Base-by-base conservation (phyloP, 2,329 filamentous ascomycete genomes). In the Diaporthe sp. region DNA sequence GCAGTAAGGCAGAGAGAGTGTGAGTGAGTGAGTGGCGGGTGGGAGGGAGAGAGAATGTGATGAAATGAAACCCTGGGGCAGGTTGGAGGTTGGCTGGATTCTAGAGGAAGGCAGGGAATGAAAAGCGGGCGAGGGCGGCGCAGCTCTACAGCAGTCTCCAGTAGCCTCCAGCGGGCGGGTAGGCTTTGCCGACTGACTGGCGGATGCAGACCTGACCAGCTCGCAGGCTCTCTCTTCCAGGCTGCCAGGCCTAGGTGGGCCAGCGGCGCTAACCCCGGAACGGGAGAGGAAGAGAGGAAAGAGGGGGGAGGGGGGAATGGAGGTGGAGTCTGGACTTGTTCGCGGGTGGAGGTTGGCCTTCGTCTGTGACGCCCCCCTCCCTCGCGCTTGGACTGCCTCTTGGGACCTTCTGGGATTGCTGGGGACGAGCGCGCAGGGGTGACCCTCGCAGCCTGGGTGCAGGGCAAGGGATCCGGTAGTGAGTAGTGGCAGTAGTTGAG, bases 101-200 rank as follows among this genome's bases (percentile, higher is more conserved):
- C 47, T 51, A 27, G 63, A 68, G 47, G 47, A 68, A 27, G 63
- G 63, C 63, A 68, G 63, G 63, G 63, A 39, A 53, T 53, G 63
- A 66, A 68, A 68, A 68, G 63, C 63, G 63, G 63, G 63, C 47
- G 63, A 68, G 63, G 63, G 63, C 63, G 63, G 63, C 63, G 63
- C 47, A 68, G 63, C 32, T n/a, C n/a, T 37, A 35, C 44, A 39
- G 47, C 47, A 66, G 63, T 39, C 63, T 66, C 44, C 61, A 66
- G 61, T 32, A 44, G 25, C 37, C 61, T 51, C 22, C 61, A 37
- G 44, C 61, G 10, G 42, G 39, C 42, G 13, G 27, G 61, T 32
- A 42, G 42, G 42, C 42, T 61, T 50, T n/a, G 61, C 61, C n/a
- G 61, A 47, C 59, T 47, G 59, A 32, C 27, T 61, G 58, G 58